Evolutionary conservation across 305 asterid species (phyloP), one percentile per base, ranked within the genome.

Genomic region (Plantago lanceolata): DNA sequence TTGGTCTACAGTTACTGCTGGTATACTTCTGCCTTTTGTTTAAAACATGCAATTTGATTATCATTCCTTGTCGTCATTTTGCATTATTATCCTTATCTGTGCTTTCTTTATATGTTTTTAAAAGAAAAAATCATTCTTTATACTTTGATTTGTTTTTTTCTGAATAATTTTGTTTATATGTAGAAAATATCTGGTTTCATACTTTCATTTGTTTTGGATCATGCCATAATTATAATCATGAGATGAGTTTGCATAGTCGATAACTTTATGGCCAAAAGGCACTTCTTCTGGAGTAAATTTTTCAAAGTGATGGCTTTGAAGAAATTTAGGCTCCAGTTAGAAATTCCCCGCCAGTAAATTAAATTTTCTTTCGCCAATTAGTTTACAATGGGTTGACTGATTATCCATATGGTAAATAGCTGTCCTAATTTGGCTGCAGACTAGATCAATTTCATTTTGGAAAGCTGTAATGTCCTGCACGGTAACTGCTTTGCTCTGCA

Each of bases 1-100:
- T 94, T 58, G 96, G 95, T 72, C 78, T 90, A 76, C 84, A 81
- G 82, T 87, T 94, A 57, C 70, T 90, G 75, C 83, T 90, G 97
- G 99, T 90, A 86, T 65, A 85, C 68, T 71, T 69, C 24, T 70
- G 55, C 48, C 65, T 57, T 21, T 57, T 60, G 63, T 66, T 29
- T 37, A 5, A 11, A 33, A 33, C 40, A 33, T 33, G 7, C 51
- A 29, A 45, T 66, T n/a, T 45, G 35, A 26, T 28, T 59, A 73
- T 13, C 62, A 33, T 33, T 6, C 40, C 16, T 51, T 70, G 14
- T 51, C 53, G 48, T 52, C 37, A 5, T n/a, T 48, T 53, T 63
- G 31, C 21, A 19, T 65, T 50, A 19, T 19, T 50, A 6, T 50
- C 29, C 29, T 6, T 19, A 6, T 48, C 53, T 20, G 58, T 52